These are phyloP conservation scores for Brassica hybrid DNA, from an alignment of 441 rosid species.

Conservation along the genomic window DNA sequence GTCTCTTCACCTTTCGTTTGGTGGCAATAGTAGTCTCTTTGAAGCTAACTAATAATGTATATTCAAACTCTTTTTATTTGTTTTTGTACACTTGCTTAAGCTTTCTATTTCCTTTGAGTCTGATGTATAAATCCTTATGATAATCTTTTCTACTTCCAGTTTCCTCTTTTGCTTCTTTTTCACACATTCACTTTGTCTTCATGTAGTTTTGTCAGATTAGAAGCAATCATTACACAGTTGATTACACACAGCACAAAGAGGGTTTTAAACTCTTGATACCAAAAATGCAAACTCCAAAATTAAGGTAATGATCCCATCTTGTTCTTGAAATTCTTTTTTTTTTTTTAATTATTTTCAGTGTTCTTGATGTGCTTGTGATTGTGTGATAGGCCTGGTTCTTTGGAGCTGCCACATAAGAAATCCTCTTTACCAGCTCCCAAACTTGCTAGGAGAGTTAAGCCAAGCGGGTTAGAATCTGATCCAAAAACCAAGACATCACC, in stretches of 20 bases:
- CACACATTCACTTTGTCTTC: conserved; percentile 34
- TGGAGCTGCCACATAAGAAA: conserved; percentile 73
- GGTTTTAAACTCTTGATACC: conserved; percentile 2
- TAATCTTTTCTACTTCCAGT: not conserved
- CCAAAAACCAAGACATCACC: conserved; percentile 51
- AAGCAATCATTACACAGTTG: conserved; percentile 24
- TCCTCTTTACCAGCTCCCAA: conserved; percentile 63
- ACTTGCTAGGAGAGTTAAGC: conserved; percentile 64
- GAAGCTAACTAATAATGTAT: conserved; percentile 36
- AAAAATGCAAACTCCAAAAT: conserved; percentile 38
- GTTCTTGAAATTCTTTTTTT: not conserved
- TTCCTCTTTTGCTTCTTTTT: conserved; percentile 32
- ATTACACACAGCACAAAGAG: conserved; percentile 3
- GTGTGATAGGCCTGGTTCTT: conserved; percentile 53
- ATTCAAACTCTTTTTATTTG: conserved; percentile 21
- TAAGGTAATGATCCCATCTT: conserved; percentile 32
- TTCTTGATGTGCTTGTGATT: conserved; percentile 24
- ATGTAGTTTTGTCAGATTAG: conserved; percentile 29
- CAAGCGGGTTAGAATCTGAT: conserved; percentile 48
- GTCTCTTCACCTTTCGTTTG: conserved; percentile 36
- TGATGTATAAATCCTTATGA: conserved; percentile 29
- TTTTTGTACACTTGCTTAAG: conserved; percentile 41
- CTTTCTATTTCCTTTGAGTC: conserved; percentile 28
- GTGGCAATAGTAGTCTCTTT: conserved; percentile 45
- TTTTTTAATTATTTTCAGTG: not conserved